phyloP scores from a whole-genome alignment of 164 flowering plant species.

The Nymphaea colorata region DNA sequence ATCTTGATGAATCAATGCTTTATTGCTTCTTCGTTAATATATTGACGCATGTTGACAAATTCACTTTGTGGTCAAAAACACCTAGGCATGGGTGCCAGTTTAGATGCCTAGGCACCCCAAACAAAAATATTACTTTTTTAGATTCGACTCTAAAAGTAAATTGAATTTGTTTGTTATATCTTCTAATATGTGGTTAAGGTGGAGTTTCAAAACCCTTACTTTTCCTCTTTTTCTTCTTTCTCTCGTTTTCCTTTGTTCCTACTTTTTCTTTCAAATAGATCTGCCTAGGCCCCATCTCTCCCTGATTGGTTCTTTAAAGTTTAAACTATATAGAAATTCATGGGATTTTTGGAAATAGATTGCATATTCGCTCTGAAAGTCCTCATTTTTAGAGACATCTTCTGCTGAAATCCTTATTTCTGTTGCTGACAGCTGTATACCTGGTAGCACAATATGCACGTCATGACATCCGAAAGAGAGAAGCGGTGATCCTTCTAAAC shows the following conservation, averaged over 20 bases:
- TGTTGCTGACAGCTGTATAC: conserved; percentile 58
- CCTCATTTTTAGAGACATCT: background rate
- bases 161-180: too few species aligned
- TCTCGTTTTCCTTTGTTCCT: too few species aligned
- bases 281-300: background rate
- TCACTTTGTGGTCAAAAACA: background rate
- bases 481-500: conserved; percentile 39
- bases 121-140: too few species aligned
- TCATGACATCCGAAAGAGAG: conserved; percentile 68
- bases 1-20: background rate
- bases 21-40: background rate
- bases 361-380: background rate
- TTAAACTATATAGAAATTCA: background rate
- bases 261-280: too few species aligned
- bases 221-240: too few species aligned
- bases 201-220: too few species aligned
- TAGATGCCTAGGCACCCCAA: background rate
- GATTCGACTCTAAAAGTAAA: too few species aligned
- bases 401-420: background rate
- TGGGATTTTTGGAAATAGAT: background rate
- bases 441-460: conserved; percentile 92
- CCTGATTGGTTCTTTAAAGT: background rate
- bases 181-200: too few species aligned
- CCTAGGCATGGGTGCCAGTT: background rate
- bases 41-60: background rate